phyloP scores from a whole-genome alignment of 495 filamentous ascomycete species.

The Xylaria longipes region DNA sequence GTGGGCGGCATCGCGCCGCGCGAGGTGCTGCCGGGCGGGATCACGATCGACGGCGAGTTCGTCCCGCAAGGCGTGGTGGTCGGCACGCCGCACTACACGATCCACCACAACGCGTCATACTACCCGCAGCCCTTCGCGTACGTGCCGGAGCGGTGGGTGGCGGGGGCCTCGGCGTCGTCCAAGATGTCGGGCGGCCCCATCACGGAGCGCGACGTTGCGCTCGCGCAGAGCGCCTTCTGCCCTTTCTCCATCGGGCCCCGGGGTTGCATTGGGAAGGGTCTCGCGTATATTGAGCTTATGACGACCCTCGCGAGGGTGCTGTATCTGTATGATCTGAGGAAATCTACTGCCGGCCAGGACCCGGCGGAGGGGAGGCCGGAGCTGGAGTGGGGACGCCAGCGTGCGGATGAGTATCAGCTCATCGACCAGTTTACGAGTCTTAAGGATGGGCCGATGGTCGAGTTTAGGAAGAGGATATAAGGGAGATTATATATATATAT shows the following conservation, averaged over 20 bases:
- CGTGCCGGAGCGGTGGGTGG: conserved; percentile 63
- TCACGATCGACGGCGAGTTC: conserved; percentile 59
- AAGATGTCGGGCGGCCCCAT: conserved; percentile 29
- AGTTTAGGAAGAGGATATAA: conserved; percentile 53
- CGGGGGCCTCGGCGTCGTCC: conserved; percentile 23
- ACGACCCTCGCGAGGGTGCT: conserved; percentile 55
- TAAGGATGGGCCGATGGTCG: conserved; percentile 63
- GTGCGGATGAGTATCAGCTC: conserved; percentile 59
- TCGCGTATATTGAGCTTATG: conserved; percentile 63
- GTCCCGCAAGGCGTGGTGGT: conserved; percentile 61
- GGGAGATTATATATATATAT: background rate
- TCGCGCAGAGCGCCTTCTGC: conserved; percentile 60
- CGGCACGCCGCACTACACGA: conserved; percentile 60
- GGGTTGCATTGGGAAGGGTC: conserved; percentile 64
- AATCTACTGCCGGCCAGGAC: conserved; percentile 47
- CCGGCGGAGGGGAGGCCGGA: conserved; percentile 50
- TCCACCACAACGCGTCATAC: conserved; percentile 63
- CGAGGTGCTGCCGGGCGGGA: conserved; percentile 66
- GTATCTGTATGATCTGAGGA: conserved; percentile 56
- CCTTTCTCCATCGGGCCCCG: conserved; percentile 65
- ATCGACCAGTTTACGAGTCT: conserved; percentile 63
- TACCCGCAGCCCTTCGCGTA: conserved; percentile 60
- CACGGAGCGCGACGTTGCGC: conserved; percentile 44
- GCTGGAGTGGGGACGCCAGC: conserved; percentile 54
- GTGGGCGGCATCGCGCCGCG: conserved; percentile 67